A percentile compares a stretch with the other conserved stretches of the same genome.
Conservation (phyloP, 2,329 filamentous ascomycete genomes). For the Zarea fungicola region DNA sequence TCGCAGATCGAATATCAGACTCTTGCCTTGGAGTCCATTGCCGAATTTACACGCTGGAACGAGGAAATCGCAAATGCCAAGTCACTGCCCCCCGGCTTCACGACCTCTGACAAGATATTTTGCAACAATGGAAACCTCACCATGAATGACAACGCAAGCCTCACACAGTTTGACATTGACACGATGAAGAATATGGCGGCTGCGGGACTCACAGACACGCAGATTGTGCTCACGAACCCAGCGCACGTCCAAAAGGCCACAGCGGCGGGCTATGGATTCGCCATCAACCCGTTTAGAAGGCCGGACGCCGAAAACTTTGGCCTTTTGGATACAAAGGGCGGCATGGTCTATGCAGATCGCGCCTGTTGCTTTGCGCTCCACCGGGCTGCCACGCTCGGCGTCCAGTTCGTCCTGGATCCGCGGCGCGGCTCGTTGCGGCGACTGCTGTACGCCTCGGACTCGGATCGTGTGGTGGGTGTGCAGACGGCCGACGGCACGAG, state of each 20-base stretch:
- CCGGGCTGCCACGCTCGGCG: conserved; percentile 35
- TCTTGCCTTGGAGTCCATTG: conserved; percentile 37
- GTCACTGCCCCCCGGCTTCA: conserved; percentile 32
- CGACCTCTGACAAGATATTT: conserved; percentile 30
- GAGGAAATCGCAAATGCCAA: conserved; percentile 26
- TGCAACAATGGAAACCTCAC: conserved; percentile 32
- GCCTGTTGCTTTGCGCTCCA: conserved; percentile 41
- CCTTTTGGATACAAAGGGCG: conserved; percentile 41
- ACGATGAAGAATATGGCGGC: no score
- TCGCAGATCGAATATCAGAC: conserved; percentile 40
- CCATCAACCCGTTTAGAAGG: conserved; percentile 33
- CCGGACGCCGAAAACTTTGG: conserved; percentile 25
- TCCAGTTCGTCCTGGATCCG: conserved; percentile 34
- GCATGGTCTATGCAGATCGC: conserved; percentile 40
- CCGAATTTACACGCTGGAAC: conserved; percentile 42
- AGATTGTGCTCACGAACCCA: conserved; percentile 29
- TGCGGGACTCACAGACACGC: conserved; percentile 29
- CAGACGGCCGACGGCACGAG: conserved; percentile 30
- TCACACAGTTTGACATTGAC: conserved; percentile 31
- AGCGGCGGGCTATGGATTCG: conserved; percentile 24
- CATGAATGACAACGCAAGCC: conserved; percentile 18
- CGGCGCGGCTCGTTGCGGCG: conserved; percentile 26
- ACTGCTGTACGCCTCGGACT: conserved; percentile 18
- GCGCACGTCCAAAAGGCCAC: conserved; percentile 24
- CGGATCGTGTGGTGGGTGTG: conserved; percentile 29